Evolutionary conservation across 371 early-diverging fungal species (phyloP), one percentile per base, ranked within the genome.

Genomic region (Lichtheimia ornata): DNA sequence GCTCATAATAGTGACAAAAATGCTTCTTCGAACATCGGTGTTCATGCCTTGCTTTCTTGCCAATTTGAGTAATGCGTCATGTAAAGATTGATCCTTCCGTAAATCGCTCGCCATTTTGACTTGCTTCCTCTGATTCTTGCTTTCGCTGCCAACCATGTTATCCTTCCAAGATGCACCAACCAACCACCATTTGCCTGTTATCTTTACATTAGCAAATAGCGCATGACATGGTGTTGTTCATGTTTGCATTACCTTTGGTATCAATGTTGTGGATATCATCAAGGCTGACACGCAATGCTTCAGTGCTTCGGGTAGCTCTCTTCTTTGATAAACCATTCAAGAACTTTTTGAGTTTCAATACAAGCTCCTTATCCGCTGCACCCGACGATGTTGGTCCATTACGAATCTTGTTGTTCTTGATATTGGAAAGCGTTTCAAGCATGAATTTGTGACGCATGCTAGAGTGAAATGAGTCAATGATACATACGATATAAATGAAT

Each of bases 391-490:
- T 76, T 51, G 81, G 70, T 17, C 79, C 73, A 50, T 74, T 78
- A 76, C 92, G 90, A 69, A 92, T 84, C 64, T 93, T 88, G 82
- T 98, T 98, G 72, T 97, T 95, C 72, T 94, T 96, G 44, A 98
- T 79, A 57, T 94, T 91, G 53, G 87, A 84, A 56, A 98, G 79
- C 11, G 91, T 92, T 75, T 98, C 98, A 44, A 97, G 76, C 95
- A 98, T 91, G 71, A 96, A 98, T 69, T 91, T 91, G 58, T 88
- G 84, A 54, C 97, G 89, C 15, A 87, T 84, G 2, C 88, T 90
- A 54, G 20, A 43, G 18, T 17, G 35, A 11, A 0, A 35, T 9
- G 35, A 35, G 35, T 35, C 0, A 35, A 0, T 35, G 35, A 35
- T 35, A 35, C 28, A 28, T 22, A 22, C 22, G n/a, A 27, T 35